phyloP scores from a whole-genome alignment of 2,329 filamentous ascomycete species.

The Diplodia scrobiculata region DNA sequence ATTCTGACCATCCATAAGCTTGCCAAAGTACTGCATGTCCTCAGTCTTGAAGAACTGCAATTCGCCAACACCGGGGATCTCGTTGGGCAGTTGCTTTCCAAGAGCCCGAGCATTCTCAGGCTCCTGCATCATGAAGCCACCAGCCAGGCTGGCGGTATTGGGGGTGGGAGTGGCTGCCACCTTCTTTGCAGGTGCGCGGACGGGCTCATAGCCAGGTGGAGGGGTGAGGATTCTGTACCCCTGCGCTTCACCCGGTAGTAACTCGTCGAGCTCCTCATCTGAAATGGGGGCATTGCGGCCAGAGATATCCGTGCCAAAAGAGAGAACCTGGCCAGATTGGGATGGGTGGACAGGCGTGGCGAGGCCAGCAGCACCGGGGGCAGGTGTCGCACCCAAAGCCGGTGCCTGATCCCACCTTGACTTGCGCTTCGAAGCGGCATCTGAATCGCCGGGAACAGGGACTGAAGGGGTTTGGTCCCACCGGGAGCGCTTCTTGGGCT shows the following conservation, averaged over 20 bases:
- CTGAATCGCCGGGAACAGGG: slow-evolving; percentile 54
- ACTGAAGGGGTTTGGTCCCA: slow-evolving; percentile 75
- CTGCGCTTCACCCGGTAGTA: slow-evolving; percentile 73
- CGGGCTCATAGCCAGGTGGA: slow-evolving; percentile 85
- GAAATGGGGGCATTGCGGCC: slow-evolving; percentile 78
- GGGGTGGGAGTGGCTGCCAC: slow-evolving; percentile 66
- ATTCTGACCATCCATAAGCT: slow-evolving; percentile 90
- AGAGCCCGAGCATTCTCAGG: slow-evolving; percentile 79
- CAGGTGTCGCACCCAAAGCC: slow-evolving; percentile 66
- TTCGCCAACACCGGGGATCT: slow-evolving; percentile 94
- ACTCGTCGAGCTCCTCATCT: slow-evolving; percentile 89
- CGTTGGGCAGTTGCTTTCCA: slow-evolving; percentile 88
- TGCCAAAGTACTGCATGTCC: slow-evolving; percentile 98
- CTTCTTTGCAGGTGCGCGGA: slow-evolving; percentile 71
- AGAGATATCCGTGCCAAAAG: slow-evolving; percentile 80
- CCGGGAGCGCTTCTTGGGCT: slow-evolving; percentile 67
- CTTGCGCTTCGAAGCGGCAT: slow-evolving; percentile 64
- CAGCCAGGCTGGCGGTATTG: slow-evolving; percentile 60
- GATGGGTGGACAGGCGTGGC: slow-evolving; percentile 75
- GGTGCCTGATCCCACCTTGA: slow-evolving; percentile 94
- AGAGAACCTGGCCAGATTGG: slow-evolving; percentile 58
- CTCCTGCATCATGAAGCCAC: slow-evolving; percentile 97
- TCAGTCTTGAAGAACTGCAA: slow-evolving; percentile 98
- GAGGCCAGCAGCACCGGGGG: slow-evolving; percentile 67
- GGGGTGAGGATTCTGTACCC: slow-evolving; percentile 91